phyloP scores from a whole-genome alignment of 2,329 filamentous ascomycete species.

The Rhinocladiella similis region DNA sequence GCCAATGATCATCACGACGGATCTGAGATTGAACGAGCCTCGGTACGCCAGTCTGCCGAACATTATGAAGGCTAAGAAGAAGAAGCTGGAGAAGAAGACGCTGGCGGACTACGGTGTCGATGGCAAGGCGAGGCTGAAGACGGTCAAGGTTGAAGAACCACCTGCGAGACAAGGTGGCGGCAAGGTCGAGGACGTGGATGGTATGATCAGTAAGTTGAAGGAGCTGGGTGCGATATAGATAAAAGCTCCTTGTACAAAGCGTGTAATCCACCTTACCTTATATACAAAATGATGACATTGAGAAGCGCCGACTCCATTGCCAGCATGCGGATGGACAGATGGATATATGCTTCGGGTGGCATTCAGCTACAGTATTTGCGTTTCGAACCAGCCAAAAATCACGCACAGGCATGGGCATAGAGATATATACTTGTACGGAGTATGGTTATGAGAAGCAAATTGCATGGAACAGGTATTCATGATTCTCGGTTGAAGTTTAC shows the following conservation, averaged over 20 bases:
- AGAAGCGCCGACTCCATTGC: no score
- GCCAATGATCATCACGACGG: conserved; percentile 92
- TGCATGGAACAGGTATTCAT: background rate
- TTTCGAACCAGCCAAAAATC: no score
- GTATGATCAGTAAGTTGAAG: conserved; percentile 91
- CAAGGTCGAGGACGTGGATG: conserved; percentile 96
- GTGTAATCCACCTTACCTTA: no score
- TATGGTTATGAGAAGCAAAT: no score
- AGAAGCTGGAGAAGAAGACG: conserved; percentile 91
- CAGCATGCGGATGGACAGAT: no score
- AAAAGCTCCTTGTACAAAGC: no score
- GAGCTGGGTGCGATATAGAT: conserved; percentile 83
- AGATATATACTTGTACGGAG: no score
- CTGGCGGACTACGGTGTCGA: conserved; percentile 79
- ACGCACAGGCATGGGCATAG: no score
- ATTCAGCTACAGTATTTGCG: no score
- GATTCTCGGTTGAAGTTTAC: background rate
- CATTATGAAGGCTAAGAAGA: conserved; percentile 99
- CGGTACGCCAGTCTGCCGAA: conserved; percentile 94
- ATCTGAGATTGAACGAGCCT: conserved; percentile 91
- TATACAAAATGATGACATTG: background rate
- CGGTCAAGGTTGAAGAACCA: conserved; percentile 87
- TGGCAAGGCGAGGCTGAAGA: conserved; percentile 75
- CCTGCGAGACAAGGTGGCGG: conserved; percentile 84
- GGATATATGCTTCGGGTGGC: no score